A percentile compares a stretch with the other conserved stretches of the same genome.
Conservation (phyloP, 2,329 filamentous ascomycete genomes). For the Cordyceps sp. region DNA sequence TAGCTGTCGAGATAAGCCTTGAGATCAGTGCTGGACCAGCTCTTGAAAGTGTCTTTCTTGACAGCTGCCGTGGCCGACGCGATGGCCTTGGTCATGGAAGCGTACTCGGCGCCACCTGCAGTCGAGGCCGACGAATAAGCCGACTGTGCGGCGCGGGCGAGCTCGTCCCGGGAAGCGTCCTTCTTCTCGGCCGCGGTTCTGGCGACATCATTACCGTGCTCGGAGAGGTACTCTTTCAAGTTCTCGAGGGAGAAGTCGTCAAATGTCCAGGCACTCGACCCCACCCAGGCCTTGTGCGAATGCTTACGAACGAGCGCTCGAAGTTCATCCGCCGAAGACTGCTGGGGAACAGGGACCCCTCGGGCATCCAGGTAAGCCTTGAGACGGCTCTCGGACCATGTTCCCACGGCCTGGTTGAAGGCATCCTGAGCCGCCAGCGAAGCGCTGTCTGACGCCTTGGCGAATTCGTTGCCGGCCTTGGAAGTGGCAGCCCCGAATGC, state of each 20-base stretch:
- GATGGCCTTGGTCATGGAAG: slow-evolving; percentile 56
- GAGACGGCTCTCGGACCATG: slow-evolving; percentile 61
- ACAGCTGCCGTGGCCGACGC: slow-evolving; percentile 45
- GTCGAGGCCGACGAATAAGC: slow-evolving; percentile 43
- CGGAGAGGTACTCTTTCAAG: slow-evolving; percentile 39
- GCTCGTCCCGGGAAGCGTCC: slow-evolving; percentile 54
- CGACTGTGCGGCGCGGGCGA: slow-evolving; percentile 46
- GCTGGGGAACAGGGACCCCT: slow-evolving; percentile 58
- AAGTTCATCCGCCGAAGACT: slow-evolving; percentile 54
- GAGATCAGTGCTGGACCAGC: slow-evolving; percentile 57
- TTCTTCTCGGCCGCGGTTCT: slow-evolving; percentile 45
- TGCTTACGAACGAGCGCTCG: slow-evolving; percentile 59
- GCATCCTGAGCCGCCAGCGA: slow-evolving; percentile 44
- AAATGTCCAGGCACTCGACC: slow-evolving; percentile 62
- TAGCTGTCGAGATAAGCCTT: slow-evolving; percentile 71
- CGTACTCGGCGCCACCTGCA: slow-evolving; percentile 39
- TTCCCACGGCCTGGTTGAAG: slow-evolving; percentile 43
- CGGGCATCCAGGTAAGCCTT: slow-evolving; percentile 67
- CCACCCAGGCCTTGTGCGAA: slow-evolving; percentile 50
- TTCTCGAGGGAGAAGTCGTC: slow-evolving; percentile 61
- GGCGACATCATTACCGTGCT: slow-evolving; percentile 35
- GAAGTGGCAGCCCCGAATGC: slow-evolving; percentile 57
- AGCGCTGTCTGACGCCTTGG: slow-evolving; percentile 56
- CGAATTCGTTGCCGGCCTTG: slow-evolving; percentile 59
- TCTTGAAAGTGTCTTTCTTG: slow-evolving; percentile 52